Evolutionary conservation across 495 filamentous ascomycete genomes (phyloP), one percentile per base, ranked within the genome.

Genomic region (Trichoderma orchidacearum): DNA sequence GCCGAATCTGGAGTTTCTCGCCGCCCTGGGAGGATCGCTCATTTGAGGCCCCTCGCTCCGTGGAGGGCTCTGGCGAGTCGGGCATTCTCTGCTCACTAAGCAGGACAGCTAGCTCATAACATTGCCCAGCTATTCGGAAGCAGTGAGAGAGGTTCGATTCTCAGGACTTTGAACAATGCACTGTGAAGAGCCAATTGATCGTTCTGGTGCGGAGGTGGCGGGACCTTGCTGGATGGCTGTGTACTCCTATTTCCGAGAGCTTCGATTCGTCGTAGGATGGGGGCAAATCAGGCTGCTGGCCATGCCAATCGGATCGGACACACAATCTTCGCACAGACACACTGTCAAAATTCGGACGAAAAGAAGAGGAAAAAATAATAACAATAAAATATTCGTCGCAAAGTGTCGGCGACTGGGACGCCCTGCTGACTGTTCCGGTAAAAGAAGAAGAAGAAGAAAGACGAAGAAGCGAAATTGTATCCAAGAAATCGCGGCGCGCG

Each of bases 1-100:
- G 67, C 57, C 77, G 73, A 60, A 80, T 55, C 53, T 55, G 53
- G 36, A 36, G 53, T 11, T 35, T 55, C 11, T 36, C 53, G 21
- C 17, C 23, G 17, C 31, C 41, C 18, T 48, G 18, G 8, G 41
- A 48, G 41, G 41, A 48, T n/a, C 41, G 53, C 21, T 55, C 30
- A 7, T 50, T 12, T 6, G 41, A 50, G 8, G 17, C 18, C 41
- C 41, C 15, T n/a, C n/a, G n/a, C n/a, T n/a, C n/a, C n/a, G n/a
- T n/a, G n/a, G n/a, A n/a, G 41, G 41, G 27, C 7, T 48, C 41
- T 18, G 41, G 41, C 41, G 41, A 48, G 2, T 48, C 41, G 41
- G 41, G n/a, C 41, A 48, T 48, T 23, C 41, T 48, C 41, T 48
- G 17, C 41, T 48, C 41, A 48, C 41, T 25, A 6, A 48, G n/a